Base-by-base conservation (phyloP, 306 rosid genomes). In the Datisca glomerata region DNA sequence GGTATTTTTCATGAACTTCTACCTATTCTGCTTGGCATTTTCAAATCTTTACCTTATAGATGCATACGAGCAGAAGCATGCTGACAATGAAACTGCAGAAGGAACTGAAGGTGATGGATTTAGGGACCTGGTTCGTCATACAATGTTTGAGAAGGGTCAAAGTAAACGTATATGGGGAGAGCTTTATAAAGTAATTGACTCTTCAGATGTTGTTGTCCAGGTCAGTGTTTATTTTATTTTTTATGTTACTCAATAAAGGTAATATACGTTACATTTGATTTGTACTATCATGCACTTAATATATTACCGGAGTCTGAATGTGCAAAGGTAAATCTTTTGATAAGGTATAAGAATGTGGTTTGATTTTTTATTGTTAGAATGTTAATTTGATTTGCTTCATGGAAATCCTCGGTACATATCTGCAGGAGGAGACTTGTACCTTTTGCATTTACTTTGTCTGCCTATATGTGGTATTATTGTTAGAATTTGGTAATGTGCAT, bases 81-180 rank as follows among this genome's bases (percentile, higher is more conserved):
- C 43, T 53, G 56, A 55, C 27, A 58, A 37, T 56, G 61, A 4
- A n/a, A 50, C 79, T 38, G 54, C 56, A 19, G 93, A 74, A 57
- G 86, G 51, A 50, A 12, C 43, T 42, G 95, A 72, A 61, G 86
- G 25, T 18, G 97, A 70, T 49, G 95, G 86, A 42, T 60, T 83
- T 55, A 72, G 93, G 63, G 95, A 77, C 65, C 69, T 89, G 38
- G 95, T 77, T 51, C 77, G 97, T 23, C 97, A 89, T 66, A 80
- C 51, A 19, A 89, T 89, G 97, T 89, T 89, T 53, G 97, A 89
- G 20, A 89, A 89, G 68, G 97, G 97, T 54, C 97, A 89, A 59
- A 89, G 97, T 71, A 89, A 89, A 67, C 95, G 91, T 24, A 89
- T 89, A 41, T 89, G 97, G 97, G 95, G 95, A 8, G 95, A 89